Evolutionary conservation across 2,329 filamentous ascomycete species (phyloP).

Genomic region (Aspergillus melleus): DNA sequence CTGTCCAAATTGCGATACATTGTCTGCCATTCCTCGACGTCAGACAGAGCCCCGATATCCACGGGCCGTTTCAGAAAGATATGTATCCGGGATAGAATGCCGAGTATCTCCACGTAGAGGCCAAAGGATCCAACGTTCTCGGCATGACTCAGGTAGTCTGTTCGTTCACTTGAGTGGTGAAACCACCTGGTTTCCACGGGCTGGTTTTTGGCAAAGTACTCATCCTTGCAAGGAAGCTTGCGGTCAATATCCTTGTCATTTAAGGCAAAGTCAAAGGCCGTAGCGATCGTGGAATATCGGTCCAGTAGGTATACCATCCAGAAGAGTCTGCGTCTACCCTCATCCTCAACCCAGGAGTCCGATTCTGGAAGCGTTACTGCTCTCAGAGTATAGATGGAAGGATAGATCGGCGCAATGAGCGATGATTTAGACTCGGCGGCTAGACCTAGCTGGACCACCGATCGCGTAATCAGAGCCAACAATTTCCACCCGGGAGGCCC

Average conservation of each 20-base stretch:
- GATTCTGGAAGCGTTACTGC: slow-evolving; percentile 83
- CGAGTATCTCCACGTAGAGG: slow-evolving; percentile 86
- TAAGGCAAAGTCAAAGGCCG: slow-evolving; percentile 87
- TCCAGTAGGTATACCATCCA: slow-evolving; percentile 95
- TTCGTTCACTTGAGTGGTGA: slow-evolving; percentile 50
- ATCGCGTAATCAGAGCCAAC: slow-evolving; percentile 82
- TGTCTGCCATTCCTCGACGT: slow-evolving; percentile 87
- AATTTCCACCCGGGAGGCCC: slow-evolving; percentile 92
- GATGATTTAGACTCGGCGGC: slow-evolving; percentile 80
- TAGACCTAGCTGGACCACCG: slow-evolving; percentile 82
- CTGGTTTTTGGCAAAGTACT: slow-evolving; percentile 80
- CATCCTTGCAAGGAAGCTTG: slow-evolving; percentile 81
- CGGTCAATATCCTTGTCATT: slow-evolving; percentile 89
- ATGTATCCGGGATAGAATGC: slow-evolving; percentile 84
- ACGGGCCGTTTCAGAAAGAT: slow-evolving; percentile 85
- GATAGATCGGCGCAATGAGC: slow-evolving; percentile 73
- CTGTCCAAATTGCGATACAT: slow-evolving; percentile 83
- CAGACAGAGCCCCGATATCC: slow-evolving; percentile 78
- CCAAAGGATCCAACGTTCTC: slow-evolving; percentile 86
- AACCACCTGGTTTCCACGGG: slow-evolving; percentile 86
- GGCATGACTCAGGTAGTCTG: slow-evolving; percentile 67
- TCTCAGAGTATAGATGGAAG: slow-evolving; percentile 84
- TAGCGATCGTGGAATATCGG: slow-evolving; percentile 85
- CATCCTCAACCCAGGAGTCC: slow-evolving; percentile 84
- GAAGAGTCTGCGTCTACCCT: slow-evolving; percentile 78